phyloP scores from a whole-genome alignment of 371 early-diverging fungal genomes.

The Lichtheimia ramosa region DNA sequence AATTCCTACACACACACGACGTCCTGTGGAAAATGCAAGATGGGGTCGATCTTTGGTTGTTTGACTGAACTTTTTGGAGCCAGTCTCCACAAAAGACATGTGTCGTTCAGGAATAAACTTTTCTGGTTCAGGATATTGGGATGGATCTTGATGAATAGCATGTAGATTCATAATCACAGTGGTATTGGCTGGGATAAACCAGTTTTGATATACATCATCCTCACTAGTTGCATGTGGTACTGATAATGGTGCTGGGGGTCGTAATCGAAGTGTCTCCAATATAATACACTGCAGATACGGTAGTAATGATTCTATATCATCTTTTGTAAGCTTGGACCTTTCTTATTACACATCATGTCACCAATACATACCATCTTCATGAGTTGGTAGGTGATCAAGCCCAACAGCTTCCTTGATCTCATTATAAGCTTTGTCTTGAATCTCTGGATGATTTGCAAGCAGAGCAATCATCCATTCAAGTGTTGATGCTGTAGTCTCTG shows the following conservation, averaged over 20 bases:
- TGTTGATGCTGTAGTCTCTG: conserved; percentile 46
- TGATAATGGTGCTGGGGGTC: conserved; percentile 43
- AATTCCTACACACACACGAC: conserved; percentile 53
- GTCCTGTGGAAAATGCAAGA: conserved; percentile 46
- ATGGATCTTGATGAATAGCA: conserved; percentile 37
- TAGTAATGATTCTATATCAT: conserved; percentile 21
- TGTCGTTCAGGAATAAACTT: conserved; percentile 46
- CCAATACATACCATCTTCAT: conserved; percentile 31
- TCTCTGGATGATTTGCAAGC: conserved; percentile 40
- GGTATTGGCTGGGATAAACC: conserved; percentile 50
- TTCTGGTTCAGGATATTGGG: conserved; percentile 26
- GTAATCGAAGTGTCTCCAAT: conserved; percentile 40
- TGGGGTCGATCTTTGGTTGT: conserved; percentile 40
- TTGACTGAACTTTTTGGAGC: conserved; percentile 17
- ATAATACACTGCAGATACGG: conserved; percentile 50
- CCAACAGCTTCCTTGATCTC: conserved; percentile 39
- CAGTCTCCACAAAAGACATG: conserved; percentile 22
- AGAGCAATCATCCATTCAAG: conserved; percentile 44
- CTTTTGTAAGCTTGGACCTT: not conserved
- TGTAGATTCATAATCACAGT: conserved; percentile 44
- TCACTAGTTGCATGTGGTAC: conserved; percentile 46
- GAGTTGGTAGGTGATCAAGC: conserved; percentile 29
- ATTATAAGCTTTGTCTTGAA: conserved; percentile 40
- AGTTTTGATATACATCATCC: conserved; percentile 41
- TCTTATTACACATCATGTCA: not conserved